phyloP scores from a whole-genome alignment of 1,284 basidiomycete genomes.

The Leccinum angustisporum region DNA sequence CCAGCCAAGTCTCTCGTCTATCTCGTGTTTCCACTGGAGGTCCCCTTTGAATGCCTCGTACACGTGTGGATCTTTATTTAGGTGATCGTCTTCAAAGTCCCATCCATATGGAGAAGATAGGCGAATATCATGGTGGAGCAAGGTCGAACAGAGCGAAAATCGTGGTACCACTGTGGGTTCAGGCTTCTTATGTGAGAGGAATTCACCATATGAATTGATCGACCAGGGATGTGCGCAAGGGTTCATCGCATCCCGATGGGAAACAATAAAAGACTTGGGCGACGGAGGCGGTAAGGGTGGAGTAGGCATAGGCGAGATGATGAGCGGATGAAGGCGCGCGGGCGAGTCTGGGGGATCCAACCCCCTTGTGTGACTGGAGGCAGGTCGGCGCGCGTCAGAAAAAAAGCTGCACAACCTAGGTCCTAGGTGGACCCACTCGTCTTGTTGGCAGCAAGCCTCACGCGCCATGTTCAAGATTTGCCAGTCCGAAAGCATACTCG shows the following conservation, averaged over 20 bases:
- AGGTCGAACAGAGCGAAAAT: no score
- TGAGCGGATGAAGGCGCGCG: slow-evolving; percentile 14
- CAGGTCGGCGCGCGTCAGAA: slow-evolving; percentile 22
- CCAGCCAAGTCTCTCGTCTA: slow-evolving; percentile 59
- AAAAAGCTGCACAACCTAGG: not conserved
- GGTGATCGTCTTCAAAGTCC: no score
- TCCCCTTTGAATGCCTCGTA: slow-evolving; percentile 41
- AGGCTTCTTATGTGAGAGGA: slow-evolving; percentile 42
- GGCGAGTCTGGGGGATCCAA: slow-evolving; percentile 28
- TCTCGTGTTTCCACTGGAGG: slow-evolving; percentile 55
- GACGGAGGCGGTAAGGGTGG: not conserved
- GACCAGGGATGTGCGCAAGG: slow-evolving; percentile 56
- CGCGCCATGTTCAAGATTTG: slow-evolving; percentile 23
- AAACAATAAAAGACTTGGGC: slow-evolving; percentile 53
- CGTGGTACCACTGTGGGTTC: no score
- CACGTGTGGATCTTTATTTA: no score
- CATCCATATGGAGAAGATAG: no score
- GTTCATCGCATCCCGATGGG: slow-evolving; percentile 57
- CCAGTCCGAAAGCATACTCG: slow-evolving; percentile 30
- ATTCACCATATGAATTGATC: slow-evolving; percentile 54
- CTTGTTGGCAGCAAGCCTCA: slow-evolving; percentile 28
- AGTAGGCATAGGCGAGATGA: not conserved
- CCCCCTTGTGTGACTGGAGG: slow-evolving; percentile 20
- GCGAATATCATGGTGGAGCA: no score
- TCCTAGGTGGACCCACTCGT: slow-evolving; percentile 25